phyloP scores from a whole-genome alignment of 1,139 yeast genomes.

The Candida labiduridarum region DNA sequence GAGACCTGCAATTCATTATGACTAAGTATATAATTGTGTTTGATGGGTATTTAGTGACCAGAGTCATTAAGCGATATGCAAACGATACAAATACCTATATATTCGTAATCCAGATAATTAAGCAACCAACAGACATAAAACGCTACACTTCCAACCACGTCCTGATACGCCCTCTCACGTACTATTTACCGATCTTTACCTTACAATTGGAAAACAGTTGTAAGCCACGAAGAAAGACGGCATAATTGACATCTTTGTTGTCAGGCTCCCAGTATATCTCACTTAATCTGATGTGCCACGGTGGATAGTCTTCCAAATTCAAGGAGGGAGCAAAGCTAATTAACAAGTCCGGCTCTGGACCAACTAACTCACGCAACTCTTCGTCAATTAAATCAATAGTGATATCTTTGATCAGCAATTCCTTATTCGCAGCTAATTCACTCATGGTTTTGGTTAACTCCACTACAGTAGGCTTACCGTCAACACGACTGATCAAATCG shows the following conservation, averaged over 20 bases:
- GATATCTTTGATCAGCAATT: constrained; percentile 67
- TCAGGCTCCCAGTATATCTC: constrained; percentile 93
- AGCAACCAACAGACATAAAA: background rate
- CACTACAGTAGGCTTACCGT: constrained; percentile 89
- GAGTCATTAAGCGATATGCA: background rate
- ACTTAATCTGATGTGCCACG: constrained; percentile 92
- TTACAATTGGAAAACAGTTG: constrained; percentile 79
- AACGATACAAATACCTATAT: constrained; percentile 1
- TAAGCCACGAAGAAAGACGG: constrained; percentile 82
- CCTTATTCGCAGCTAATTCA: constrained; percentile 65
- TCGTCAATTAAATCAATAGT: constrained; percentile 74
- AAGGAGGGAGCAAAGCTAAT: constrained; percentile 82
- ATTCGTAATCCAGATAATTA: background rate
- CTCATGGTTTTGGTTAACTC: constrained; percentile 88
- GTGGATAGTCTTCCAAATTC: constrained; percentile 93
- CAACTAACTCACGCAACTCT: constrained; percentile 75
- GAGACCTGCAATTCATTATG: too few species aligned
- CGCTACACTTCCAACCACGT: background rate
- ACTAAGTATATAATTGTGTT: background rate
- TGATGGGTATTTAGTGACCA: background rate
- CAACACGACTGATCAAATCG: constrained; percentile 68
- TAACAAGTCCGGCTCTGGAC: constrained; percentile 88
- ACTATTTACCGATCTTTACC: constrained; percentile 78
- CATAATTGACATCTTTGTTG: constrained; percentile 75
- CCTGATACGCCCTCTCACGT: background rate